phyloP scores from a whole-genome alignment of 2,329 filamentous ascomycete genomes.

The Trichoderma guizhouense region DNA sequence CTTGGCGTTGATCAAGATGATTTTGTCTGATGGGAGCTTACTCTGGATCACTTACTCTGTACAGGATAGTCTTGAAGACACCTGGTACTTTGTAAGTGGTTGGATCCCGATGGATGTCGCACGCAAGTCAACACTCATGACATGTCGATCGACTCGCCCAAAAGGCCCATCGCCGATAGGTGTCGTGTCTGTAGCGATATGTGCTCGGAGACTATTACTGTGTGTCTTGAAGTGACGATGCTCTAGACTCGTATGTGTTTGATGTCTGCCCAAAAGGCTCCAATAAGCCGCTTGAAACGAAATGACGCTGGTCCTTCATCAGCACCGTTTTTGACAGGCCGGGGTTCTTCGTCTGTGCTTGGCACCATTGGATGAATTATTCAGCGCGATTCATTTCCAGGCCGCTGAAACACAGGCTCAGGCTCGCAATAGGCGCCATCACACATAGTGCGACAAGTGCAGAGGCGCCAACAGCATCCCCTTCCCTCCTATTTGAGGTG shows the following conservation, averaged over 20 bases:
- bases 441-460: constrained; percentile 12
- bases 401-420: constrained; percentile 4
- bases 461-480: neutral
- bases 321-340: neutral
- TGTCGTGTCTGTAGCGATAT: neutral
- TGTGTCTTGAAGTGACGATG: neutral
- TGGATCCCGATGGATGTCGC: neutral
- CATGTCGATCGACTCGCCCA: neutral
- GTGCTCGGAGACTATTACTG: neutral
- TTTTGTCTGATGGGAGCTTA: neutral
- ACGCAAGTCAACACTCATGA: neutral
- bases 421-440: neutral
- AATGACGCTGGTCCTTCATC: constrained; percentile 15
- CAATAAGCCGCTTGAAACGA: constrained; percentile 1
- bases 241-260: neutral
- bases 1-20: neutral
- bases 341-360: neutral
- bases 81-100: neutral
- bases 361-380: neutral
- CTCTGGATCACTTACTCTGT: neutral
- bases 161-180: neutral
- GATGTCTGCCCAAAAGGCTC: too few relatives aligned
- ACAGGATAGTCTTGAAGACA: too few relatives aligned
- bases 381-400: neutral
- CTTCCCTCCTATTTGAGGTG: neutral